Conservation (phyloP, 257 asterid genomes). For the Fraxinus pennsylvanica region DNA sequence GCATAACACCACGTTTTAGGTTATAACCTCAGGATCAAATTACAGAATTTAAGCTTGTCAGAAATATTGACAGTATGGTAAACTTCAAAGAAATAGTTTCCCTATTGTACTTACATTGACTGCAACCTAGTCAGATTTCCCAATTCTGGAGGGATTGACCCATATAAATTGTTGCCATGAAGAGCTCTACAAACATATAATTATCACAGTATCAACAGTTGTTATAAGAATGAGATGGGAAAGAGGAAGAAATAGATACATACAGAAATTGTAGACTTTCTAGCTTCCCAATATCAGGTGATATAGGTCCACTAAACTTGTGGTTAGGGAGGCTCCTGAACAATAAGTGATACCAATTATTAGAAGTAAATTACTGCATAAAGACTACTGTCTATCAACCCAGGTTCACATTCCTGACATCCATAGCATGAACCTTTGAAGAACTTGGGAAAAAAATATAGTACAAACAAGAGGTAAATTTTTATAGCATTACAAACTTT, state of each 20-base stretch:
- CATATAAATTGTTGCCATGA: conserved; percentile 85
- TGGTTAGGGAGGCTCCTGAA: conserved; percentile 92
- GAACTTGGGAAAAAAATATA: background rate
- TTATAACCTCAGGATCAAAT: conserved; percentile 12
- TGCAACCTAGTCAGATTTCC: conserved; percentile 85
- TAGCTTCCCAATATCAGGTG: conserved; percentile 85
- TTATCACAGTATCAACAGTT: conserved; percentile 33
- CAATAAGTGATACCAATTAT: conserved; percentile 27
- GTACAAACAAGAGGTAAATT: background rate
- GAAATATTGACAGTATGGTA: conserved; percentile 14
- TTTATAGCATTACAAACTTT: background rate
- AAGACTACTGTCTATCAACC: background rate
- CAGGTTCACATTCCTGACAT: background rate
- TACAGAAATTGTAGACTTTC: conserved; percentile 82
- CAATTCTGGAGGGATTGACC: conserved; percentile 82
- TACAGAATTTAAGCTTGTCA: conserved; percentile 17
- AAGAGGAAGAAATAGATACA: conserved; percentile 35
- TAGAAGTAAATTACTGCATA: conserved; percentile 24
- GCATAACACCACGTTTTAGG: conserved; percentile 6
- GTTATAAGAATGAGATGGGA: conserved; percentile 7
- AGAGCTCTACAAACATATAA: conserved; percentile 61
- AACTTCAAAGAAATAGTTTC: conserved; percentile 16
- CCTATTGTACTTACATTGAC: conserved; percentile 64
- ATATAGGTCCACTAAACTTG: conserved; percentile 81
- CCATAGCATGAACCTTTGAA: background rate